A percentile compares a stretch with the other conserved stretches of the same genome.
phyloP scores from a whole-genome alignment of 225 moss, liverwort and hornwort species.

The Pseudisothecium myosuroides region DNA sequence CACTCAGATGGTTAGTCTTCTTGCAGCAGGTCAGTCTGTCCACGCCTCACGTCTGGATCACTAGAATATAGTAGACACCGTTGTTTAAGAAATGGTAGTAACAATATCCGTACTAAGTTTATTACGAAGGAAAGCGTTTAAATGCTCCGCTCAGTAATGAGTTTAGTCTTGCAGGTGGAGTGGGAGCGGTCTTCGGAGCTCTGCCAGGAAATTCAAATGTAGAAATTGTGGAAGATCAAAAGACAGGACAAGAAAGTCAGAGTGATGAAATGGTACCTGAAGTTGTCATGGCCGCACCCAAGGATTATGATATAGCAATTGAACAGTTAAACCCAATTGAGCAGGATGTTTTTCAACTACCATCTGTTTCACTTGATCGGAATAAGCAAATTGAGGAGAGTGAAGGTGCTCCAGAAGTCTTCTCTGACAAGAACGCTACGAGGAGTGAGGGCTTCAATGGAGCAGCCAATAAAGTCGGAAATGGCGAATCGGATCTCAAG shows the following conservation, averaged over 20 bases:
- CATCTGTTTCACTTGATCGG: not conserved
- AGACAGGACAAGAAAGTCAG: constrained; percentile 20
- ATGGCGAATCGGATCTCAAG: not conserved
- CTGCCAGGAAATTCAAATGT: constrained; percentile 33
- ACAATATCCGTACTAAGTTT: not conserved
- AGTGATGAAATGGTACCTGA: not conserved
- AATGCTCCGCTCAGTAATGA: not conserved
- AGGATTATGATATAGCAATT: not conserved
- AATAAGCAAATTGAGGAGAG: not conserved
- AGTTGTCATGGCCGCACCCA: not conserved
- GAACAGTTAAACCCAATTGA: not conserved
- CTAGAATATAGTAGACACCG: not conserved
- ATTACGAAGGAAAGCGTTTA: not conserved
- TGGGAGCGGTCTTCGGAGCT: constrained; percentile 75
- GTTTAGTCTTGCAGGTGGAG: constrained; percentile 57
- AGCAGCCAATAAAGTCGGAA: not conserved
- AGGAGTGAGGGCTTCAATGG: not conserved
- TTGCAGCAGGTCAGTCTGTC: constrained; percentile 68
- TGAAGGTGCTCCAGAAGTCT: not conserved
- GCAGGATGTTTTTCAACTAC: constrained; percentile 1
- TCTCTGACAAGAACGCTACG: not conserved
- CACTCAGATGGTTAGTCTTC: constrained; percentile 94
- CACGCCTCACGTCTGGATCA: not conserved
- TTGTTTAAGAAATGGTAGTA: not conserved
- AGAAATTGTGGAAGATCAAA: constrained; percentile 30